Conservation (phyloP, 2,329 filamentous ascomycete genomes). For the Botryotinia calthae region DNA sequence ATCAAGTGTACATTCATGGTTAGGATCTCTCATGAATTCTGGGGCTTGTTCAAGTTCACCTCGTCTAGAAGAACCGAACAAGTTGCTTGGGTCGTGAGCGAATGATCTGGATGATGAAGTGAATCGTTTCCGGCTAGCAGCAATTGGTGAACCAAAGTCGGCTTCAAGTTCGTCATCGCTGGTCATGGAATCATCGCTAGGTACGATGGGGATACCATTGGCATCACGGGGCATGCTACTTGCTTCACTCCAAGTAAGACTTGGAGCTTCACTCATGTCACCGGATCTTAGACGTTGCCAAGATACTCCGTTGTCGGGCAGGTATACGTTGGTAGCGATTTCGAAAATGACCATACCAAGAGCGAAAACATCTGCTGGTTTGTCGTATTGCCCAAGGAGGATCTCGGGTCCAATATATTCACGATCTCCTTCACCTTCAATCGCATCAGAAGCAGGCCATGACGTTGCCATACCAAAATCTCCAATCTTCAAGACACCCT, state of each 20-base stretch:
- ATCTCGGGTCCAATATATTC: slow-evolving; percentile 96
- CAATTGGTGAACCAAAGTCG: slow-evolving; percentile 41
- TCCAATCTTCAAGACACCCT: slow-evolving; percentile 79
- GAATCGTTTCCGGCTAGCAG: slow-evolving; percentile 35
- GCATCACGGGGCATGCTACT: slow-evolving; percentile 71
- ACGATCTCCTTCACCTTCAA: slow-evolving; percentile 90
- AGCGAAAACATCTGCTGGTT: slow-evolving; percentile 90
- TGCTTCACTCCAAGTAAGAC: slow-evolving; percentile 76
- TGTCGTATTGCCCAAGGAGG: slow-evolving; percentile 80
- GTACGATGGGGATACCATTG: slow-evolving; percentile 62
- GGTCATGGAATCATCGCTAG: slow-evolving; percentile 37
- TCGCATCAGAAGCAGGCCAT: slow-evolving; percentile 72
- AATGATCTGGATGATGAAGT: slow-evolving; percentile 35
- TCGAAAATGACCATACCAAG: slow-evolving; percentile 93
- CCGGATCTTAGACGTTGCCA: slow-evolving; percentile 90
- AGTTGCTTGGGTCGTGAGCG: slow-evolving; percentile 39
- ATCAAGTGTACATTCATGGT: slow-evolving; percentile 74
- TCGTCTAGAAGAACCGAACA: slow-evolving; percentile 43
- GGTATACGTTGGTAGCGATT: slow-evolving; percentile 87
- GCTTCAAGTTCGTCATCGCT: slow-evolving; percentile 43
- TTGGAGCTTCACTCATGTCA: slow-evolving; percentile 84
- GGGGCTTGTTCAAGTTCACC: slow-evolving; percentile 67
- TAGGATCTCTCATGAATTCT: slow-evolving; percentile 79
- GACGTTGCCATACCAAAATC: slow-evolving; percentile 80
- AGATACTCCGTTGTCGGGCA: slow-evolving; percentile 86